phyloP scores from a whole-genome alignment of 768 basidiomycete species.

The Xerocomus brunneocitrinus region DNA sequence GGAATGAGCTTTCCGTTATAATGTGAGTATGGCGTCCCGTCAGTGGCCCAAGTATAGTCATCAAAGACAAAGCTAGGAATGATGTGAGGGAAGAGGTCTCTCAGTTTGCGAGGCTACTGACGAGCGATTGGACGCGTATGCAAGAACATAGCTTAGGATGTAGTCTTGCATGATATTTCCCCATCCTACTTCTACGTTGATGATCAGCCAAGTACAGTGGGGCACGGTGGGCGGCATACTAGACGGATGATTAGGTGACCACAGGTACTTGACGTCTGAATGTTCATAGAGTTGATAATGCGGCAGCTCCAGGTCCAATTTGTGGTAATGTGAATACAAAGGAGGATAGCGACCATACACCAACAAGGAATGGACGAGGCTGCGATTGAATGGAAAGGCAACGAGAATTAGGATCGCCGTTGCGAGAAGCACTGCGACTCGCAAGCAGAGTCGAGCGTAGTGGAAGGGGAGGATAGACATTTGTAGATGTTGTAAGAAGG shows the following conservation, averaged over 20 bases:
- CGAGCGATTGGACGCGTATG: slow-evolving; percentile 32
- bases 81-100: neutral
- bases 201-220: neutral
- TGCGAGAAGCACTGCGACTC: slow-evolving; percentile 3
- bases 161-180: slow-evolving; percentile 39
- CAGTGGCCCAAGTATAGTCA: slow-evolving; percentile 38
- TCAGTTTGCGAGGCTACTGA: slow-evolving; percentile 13
- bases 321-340: slow-evolving; percentile 35
- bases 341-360: slow-evolving; percentile 33
- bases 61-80: slow-evolving; percentile 35
- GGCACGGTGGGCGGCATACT: neutral
- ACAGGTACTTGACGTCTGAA: slow-evolving; percentile 37
- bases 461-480: slow-evolving; percentile 3
- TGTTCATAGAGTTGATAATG: slow-evolving; percentile 37
- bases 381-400: slow-evolving; percentile 22
- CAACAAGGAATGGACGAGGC: slow-evolving; percentile 13
- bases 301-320: slow-evolving; percentile 35
- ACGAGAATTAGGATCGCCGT: slow-evolving; percentile 8
- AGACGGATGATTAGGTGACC: slow-evolving; percentile 41
- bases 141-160: slow-evolving; percentile 31
- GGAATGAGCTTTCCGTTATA: slow-evolving; percentile 33
- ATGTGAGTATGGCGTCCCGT: slow-evolving; percentile 32
- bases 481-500: neutral
- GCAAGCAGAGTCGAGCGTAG: slow-evolving; percentile 4
- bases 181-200: slow-evolving; percentile 30